Evolutionary conservation across 345 rosid species (phyloP), one percentile per base, ranked within the genome.

Genomic region (Camelina laxa): DNA sequence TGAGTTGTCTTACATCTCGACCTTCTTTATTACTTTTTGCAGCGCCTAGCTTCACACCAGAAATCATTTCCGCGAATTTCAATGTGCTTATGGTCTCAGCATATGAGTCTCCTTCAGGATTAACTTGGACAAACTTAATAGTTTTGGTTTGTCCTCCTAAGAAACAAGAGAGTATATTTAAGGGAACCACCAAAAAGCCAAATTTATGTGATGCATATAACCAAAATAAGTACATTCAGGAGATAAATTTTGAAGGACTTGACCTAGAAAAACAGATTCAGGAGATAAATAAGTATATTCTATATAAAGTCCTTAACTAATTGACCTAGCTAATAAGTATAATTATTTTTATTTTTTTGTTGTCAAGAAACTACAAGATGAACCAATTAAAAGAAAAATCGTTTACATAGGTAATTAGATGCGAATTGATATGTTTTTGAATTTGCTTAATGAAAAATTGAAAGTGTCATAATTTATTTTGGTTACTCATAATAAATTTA

Each of bases 141-240:
- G 97, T 92, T 83, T 92, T 95, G 19, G 99, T 98, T 69, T 95
- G 96, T 41, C 99, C 99, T 49, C 99, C 99, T 95, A 81, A 60
- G 67, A 67, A 54, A 71, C 36, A 47, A 21, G 9, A 54, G n/a
- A 6, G 65, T 44, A 13, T 42, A 71, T 19, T 10, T 41, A 63
- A 44, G 20, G 57, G 24, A 75, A 50, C 70, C 55, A 67, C 56
- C 53, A 49, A 65, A 62, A 22, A 17, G 8, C 21, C 57, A 48
- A 15, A 30, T 12, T 31, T 22, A 63, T 54, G 35, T 44, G 48
- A 71, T 24, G 31, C 4, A 21, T 33, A 47, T 60, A 41, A 22
- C 62, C 16, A 48, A 38, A 50, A 30, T 77, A 50, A 95, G 96
- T 48, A 95, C 97, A 59, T 20, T 58, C 6, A 55, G 4, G 17